Percentiles rank a stretch among this genome's conserved stretches.
phyloP scores from a whole-genome alignment of 2,329 filamentous ascomycete genomes.

The Sporothrix protearum region DNA sequence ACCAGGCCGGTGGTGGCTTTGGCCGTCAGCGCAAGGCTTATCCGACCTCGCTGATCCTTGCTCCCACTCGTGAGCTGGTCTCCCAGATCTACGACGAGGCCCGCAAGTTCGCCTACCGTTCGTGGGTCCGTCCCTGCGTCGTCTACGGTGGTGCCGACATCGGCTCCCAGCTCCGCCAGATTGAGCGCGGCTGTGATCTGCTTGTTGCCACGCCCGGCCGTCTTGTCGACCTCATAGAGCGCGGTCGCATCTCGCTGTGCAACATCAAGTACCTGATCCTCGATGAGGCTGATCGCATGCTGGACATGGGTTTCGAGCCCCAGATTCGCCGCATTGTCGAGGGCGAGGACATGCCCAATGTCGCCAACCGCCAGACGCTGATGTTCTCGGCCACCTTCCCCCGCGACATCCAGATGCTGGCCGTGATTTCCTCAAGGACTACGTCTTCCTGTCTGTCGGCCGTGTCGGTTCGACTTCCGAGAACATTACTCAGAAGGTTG shows the following conservation, averaged over 20 bases:
- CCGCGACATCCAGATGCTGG: slow-evolving; percentile 98
- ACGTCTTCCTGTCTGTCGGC: slow-evolving; percentile 97
- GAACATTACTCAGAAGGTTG: slow-evolving; percentile 98
- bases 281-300: slow-evolving; percentile 98
- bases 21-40: slow-evolving; percentile 97
- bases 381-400: slow-evolving; percentile 99
- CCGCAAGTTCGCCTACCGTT: slow-evolving; percentile 97
- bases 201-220: slow-evolving; percentile 95
- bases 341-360: slow-evolving; percentile 92
- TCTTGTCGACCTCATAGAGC: slow-evolving; percentile 96
- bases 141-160: slow-evolving; percentile 99
- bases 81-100: slow-evolving; percentile 98
- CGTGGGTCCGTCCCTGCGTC: slow-evolving; percentile 96
- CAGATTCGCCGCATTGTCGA: slow-evolving; percentile 98
- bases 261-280: slow-evolving; percentile 99
- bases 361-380: slow-evolving; percentile 85
- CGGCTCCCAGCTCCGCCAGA: slow-evolving; percentile 94
- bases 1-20: slow-evolving; percentile 60
- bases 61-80: slow-evolving; percentile 95
- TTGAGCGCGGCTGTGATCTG: slow-evolving; percentile 94
- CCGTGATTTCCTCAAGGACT: slow-evolving; percentile 99
- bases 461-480: slow-evolving; percentile 99
- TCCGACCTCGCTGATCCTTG: slow-evolving; percentile 91
- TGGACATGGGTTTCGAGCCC: slow-evolving; percentile 99
- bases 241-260: slow-evolving; percentile 92